Evolutionary conservation across 257 asterid species (phyloP).

Genomic region (Solanum paucissectum): DNA sequence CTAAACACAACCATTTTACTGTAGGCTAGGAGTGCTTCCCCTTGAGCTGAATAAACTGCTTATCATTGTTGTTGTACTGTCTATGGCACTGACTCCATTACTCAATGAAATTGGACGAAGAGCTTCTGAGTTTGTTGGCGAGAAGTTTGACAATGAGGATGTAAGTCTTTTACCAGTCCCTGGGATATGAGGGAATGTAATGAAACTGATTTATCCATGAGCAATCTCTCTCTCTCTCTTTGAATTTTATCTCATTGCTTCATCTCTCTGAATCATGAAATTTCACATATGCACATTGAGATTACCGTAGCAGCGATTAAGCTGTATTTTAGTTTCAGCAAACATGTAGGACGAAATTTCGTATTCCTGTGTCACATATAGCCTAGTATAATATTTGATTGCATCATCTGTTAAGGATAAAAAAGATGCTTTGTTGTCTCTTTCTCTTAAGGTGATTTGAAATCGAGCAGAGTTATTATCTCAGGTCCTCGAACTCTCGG

Average conservation of each 20-base stretch:
- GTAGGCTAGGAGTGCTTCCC: slow-evolving; percentile 98
- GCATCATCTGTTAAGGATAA: neutral
- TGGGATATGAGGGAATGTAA: neutral
- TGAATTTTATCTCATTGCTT: neutral
- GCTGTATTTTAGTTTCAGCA: neutral
- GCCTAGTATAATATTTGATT: neutral
- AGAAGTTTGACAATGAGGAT: slow-evolving; percentile 45
- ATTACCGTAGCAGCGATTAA: neutral
- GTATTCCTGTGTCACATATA: neutral
- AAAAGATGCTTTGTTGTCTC: neutral
- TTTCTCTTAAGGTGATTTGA: neutral
- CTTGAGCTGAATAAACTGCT: slow-evolving; percentile 97
- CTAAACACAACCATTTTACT: neutral
- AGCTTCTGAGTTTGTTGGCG: slow-evolving; percentile 57
- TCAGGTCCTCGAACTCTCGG: neutral
- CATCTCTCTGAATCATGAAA: neutral
- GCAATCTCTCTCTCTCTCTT: neutral
- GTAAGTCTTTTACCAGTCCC: slow-evolving; percentile 36
- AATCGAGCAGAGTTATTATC: neutral
- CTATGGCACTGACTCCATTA: slow-evolving; percentile 94
- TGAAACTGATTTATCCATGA: neutral
- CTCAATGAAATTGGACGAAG: slow-evolving; percentile 85
- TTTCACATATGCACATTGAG: neutral
- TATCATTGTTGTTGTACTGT: slow-evolving; percentile 91
- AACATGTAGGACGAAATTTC: neutral